A percentile compares a stretch with the other conserved stretches of the same genome.
phyloP scores from a whole-genome alignment of 495 filamentous ascomycete genomes.

The Penicillium antarcticum region DNA sequence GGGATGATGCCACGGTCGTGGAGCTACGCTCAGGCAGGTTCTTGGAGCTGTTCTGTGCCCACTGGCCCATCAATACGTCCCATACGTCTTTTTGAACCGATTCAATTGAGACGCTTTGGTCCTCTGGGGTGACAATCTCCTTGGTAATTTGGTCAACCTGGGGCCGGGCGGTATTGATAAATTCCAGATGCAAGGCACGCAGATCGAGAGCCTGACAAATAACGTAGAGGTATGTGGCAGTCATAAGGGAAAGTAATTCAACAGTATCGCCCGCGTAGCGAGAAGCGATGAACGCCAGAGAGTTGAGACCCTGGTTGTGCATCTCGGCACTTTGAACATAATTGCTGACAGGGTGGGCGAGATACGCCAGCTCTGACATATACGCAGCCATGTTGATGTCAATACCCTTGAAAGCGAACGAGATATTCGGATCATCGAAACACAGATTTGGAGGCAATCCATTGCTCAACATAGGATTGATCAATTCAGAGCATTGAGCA shows the following conservation, averaged over 20 bases:
- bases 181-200: constrained; percentile 5
- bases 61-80: too few relatives aligned
- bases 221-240: constrained; percentile 47
- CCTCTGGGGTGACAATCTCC: too few relatives aligned
- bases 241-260: constrained; percentile 54
- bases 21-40: too few relatives aligned
- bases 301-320: constrained; percentile 56
- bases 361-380: constrained; percentile 51
- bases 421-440: constrained; percentile 49
- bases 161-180: too few relatives aligned
- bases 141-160: too few relatives aligned
- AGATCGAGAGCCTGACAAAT: constrained; percentile 47
- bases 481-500: constrained; percentile 54
- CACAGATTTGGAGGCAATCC: constrained; percentile 58
- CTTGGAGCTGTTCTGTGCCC: too few relatives aligned
- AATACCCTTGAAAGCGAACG: constrained; percentile 58
- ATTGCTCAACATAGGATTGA: constrained; percentile 53
- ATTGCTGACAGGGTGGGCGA: constrained; percentile 46
- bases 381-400: constrained; percentile 64
- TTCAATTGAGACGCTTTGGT: too few relatives aligned
- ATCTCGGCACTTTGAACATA: constrained; percentile 55
- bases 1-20: too few relatives aligned
- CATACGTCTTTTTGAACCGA: too few relatives aligned
- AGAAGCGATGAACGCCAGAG: constrained; percentile 52
- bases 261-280: constrained; percentile 53